Conservation (phyloP, 179 eudicot genomes). For the Carnegiea gigantea region DNA sequence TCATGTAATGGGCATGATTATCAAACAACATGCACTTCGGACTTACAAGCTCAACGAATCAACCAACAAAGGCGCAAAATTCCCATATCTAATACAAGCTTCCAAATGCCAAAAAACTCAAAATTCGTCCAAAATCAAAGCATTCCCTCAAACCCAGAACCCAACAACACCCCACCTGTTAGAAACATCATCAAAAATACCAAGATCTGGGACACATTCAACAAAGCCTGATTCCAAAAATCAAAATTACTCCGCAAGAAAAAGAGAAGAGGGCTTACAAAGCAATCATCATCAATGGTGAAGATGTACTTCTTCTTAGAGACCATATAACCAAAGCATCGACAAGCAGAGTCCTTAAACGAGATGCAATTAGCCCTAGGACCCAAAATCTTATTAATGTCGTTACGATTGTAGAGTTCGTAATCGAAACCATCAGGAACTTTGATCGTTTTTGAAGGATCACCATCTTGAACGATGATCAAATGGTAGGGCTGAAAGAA, state of each 20-base stretch:
- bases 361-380: constrained; percentile 88
- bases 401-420: constrained; percentile 82
- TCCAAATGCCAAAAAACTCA: too few relatives aligned
- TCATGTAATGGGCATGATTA: too few relatives aligned
- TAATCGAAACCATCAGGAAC: constrained; percentile 92
- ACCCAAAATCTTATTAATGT: constrained; percentile 76
- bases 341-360: constrained; percentile 93
- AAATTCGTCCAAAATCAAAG: not conserved
- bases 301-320: constrained; percentile 90
- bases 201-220: constrained; percentile 1
- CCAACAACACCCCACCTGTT: not conserved
- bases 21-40: constrained; percentile 6
- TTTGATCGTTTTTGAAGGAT: constrained; percentile 65
- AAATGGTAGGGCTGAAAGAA: constrained; percentile 77
- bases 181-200: not conserved
- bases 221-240: not conserved
- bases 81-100: too few relatives aligned
- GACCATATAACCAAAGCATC: constrained; percentile 91
- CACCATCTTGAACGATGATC: constrained; percentile 95
- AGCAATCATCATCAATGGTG: constrained; percentile 94
- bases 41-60: not conserved
- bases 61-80: not conserved
- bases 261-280: constrained; percentile 43
- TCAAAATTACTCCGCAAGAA: not conserved
- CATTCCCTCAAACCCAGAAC: not conserved